Conservation (phyloP, 75 land plant genomes). For the Gnetum montanum region DNA sequence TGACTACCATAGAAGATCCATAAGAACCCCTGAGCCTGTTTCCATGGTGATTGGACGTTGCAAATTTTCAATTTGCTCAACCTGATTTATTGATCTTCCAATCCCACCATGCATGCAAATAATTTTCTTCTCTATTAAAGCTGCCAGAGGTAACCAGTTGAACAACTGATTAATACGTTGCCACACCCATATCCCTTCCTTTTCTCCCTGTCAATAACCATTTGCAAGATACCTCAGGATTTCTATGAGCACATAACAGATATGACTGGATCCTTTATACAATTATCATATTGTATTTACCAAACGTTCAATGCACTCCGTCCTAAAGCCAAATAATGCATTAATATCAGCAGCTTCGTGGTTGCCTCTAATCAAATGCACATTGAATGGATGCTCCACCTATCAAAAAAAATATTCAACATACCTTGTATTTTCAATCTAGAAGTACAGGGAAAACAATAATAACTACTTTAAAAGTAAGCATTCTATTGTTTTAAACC, state of each 20-base stretch:
- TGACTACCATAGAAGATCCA: slow-evolving; percentile 27
- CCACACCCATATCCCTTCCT: slow-evolving; percentile 29
- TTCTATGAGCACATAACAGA: neutral
- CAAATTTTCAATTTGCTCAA: slow-evolving; percentile 19
- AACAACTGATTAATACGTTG: slow-evolving; percentile 23
- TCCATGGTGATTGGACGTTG: slow-evolving; percentile 29
- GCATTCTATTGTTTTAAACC: neutral
- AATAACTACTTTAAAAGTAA: neutral
- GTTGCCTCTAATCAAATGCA: slow-evolving; percentile 26
- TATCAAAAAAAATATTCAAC: slow-evolving; percentile 1
- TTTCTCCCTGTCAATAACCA: slow-evolving; percentile 17
- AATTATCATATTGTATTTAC: slow-evolving; percentile 10
- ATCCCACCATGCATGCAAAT: slow-evolving; percentile 35
- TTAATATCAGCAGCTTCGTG: slow-evolving; percentile 30
- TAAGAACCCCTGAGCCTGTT: slow-evolving; percentile 24
- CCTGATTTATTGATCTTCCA: slow-evolving; percentile 24
- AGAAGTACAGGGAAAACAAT: neutral
- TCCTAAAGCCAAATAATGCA: slow-evolving; percentile 26
- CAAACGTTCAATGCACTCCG: slow-evolving; percentile 25
- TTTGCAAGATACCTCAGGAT: neutral
- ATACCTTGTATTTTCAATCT: neutral
- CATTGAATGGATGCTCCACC: slow-evolving; percentile 19
- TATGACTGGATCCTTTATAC: neutral
- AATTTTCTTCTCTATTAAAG: slow-evolving; percentile 20
- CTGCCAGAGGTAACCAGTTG: slow-evolving; percentile 25